phyloP scores from a whole-genome alignment of 2,329 filamentous ascomycete genomes.

The Colletotrichum horii region DNA sequence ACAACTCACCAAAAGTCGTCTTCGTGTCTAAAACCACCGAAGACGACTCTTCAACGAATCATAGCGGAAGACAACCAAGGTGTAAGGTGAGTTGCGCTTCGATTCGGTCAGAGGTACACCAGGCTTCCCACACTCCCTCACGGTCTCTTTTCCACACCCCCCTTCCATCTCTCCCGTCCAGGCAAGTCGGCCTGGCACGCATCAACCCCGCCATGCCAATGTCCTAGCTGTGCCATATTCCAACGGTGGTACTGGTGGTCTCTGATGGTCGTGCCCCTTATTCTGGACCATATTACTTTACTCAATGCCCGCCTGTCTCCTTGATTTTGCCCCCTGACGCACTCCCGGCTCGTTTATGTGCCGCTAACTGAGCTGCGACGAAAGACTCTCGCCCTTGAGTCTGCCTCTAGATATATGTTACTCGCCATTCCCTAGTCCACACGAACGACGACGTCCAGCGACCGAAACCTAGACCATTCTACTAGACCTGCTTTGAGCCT shows the following conservation, averaged over 20 bases:
- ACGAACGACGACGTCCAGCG: too few species aligned
- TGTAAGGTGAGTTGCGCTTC: conserved; percentile 1
- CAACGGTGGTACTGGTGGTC: conserved; percentile 38
- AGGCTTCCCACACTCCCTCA: not conserved
- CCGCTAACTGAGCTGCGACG: conserved; percentile 35
- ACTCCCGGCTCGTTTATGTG: conserved; percentile 44
- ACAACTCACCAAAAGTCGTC: not conserved
- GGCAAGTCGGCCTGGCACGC: conserved; percentile 28
- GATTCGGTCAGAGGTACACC: not conserved
- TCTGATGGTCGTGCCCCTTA: conserved; percentile 41
- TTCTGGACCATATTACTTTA: conserved; percentile 42
- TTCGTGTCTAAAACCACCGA: not conserved
- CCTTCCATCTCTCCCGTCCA: conserved; percentile 27
- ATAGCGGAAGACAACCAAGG: conserved; percentile 25
- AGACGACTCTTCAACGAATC: not conserved
- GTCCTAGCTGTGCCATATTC: conserved; percentile 40
- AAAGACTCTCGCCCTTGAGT: not conserved
- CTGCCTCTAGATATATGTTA: conserved; percentile 4
- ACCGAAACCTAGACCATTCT: not conserved
- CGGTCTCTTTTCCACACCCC: conserved; percentile 31
- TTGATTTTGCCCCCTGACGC: conserved; percentile 39
- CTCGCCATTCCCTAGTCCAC: not conserved
- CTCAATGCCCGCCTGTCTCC: conserved; percentile 27
- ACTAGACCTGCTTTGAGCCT: not conserved
- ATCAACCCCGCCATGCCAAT: conserved; percentile 42